Conservation (phyloP, 805 yeast genomes). For the Kluyveromyces dobzhanskii region DNA sequence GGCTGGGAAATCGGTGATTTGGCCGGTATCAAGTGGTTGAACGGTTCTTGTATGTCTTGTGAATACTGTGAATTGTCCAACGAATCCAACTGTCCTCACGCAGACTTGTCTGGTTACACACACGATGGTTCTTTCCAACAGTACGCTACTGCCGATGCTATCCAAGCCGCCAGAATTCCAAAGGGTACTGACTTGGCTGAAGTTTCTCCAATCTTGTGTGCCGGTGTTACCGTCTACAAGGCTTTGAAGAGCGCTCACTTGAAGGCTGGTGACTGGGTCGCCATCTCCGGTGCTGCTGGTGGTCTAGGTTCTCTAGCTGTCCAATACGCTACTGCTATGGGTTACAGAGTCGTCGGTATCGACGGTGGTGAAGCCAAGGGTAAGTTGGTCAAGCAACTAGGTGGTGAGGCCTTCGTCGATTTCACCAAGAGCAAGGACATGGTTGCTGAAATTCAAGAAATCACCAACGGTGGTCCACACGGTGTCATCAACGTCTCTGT, state of each 20-base stretch:
- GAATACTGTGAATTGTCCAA: slow-evolving; percentile 51
- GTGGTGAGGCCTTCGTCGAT: slow-evolving; percentile 59
- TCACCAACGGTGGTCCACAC: slow-evolving; percentile 59
- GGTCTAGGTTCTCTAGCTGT: slow-evolving; percentile 72
- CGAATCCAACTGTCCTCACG: slow-evolving; percentile 61
- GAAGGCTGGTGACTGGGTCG: slow-evolving; percentile 63
- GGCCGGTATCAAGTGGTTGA: slow-evolving; percentile 65
- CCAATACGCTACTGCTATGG: slow-evolving; percentile 73
- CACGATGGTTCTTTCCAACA: slow-evolving; percentile 64
- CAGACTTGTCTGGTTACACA: slow-evolving; percentile 67
- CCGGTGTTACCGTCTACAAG: slow-evolving; percentile 62
- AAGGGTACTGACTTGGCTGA: slow-evolving; percentile 45
- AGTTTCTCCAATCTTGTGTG: slow-evolving; percentile 58
- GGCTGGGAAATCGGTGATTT: slow-evolving; percentile 57
- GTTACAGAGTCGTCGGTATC: slow-evolving; percentile 59
- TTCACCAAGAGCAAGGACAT: slow-evolving; percentile 44
- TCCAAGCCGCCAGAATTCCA: slow-evolving; percentile 54
- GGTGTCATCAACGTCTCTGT: slow-evolving; percentile 61
- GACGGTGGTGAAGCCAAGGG: slow-evolving; percentile 70
- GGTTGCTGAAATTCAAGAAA: slow-evolving; percentile 36
- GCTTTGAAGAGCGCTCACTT: slow-evolving; percentile 53
- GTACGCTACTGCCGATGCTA: slow-evolving; percentile 58
- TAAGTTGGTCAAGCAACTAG: slow-evolving; percentile 42
- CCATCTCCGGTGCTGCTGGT: slow-evolving; percentile 74
- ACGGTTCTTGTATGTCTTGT: slow-evolving; percentile 58